Percentiles rank a stretch among this genome's conserved stretches.
Conservation (phyloP, 2,329 filamentous ascomycete species). For the Xylaria hypoxylon region DNA sequence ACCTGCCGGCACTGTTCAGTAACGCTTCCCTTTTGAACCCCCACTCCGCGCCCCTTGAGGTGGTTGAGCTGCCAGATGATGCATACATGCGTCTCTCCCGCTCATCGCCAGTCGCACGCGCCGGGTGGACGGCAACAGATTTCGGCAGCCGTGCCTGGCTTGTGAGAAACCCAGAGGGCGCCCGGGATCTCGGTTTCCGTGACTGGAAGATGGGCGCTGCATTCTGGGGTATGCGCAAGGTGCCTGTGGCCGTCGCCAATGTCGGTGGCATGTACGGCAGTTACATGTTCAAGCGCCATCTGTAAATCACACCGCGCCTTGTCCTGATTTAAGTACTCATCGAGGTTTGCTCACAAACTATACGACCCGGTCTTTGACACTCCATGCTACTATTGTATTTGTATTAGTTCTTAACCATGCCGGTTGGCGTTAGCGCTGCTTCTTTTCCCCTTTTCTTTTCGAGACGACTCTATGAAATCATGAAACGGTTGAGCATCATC, state of each 20-base stretch:
- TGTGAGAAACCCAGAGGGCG: slow-evolving; percentile 56
- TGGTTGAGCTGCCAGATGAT: slow-evolving; percentile 79
- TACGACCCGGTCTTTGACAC: not conserved
- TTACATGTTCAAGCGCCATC: slow-evolving; percentile 71
- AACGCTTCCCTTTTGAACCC: slow-evolving; percentile 67
- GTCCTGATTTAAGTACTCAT: not conserved
- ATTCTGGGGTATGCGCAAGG: slow-evolving; percentile 88
- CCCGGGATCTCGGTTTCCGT: slow-evolving; percentile 68
- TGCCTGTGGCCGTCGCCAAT: slow-evolving; percentile 91
- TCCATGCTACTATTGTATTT: not conserved
- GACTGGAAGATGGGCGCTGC: slow-evolving; percentile 87
- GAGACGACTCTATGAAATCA: slow-evolving; percentile 33
- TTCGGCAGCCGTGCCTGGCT: slow-evolving; percentile 75
- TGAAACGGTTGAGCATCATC: slow-evolving; percentile 13
- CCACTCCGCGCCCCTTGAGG: slow-evolving; percentile 75
- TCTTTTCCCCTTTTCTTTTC: slow-evolving; percentile 1
- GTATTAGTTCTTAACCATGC: not conserved
- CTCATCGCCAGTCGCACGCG: slow-evolving; percentile 67
- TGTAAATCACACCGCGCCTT: slow-evolving; percentile 53
- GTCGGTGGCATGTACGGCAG: slow-evolving; percentile 93
- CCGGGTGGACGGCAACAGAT: slow-evolving; percentile 79
- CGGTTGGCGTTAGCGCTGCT: slow-evolving; percentile 10
- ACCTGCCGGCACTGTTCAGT: slow-evolving; percentile 65
- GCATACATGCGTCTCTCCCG: slow-evolving; percentile 74
- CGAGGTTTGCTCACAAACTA: not conserved